Evolutionary conservation across 805 yeast genomes (phyloP).

Genomic region (Phaffomyces opuntiae): DNA sequence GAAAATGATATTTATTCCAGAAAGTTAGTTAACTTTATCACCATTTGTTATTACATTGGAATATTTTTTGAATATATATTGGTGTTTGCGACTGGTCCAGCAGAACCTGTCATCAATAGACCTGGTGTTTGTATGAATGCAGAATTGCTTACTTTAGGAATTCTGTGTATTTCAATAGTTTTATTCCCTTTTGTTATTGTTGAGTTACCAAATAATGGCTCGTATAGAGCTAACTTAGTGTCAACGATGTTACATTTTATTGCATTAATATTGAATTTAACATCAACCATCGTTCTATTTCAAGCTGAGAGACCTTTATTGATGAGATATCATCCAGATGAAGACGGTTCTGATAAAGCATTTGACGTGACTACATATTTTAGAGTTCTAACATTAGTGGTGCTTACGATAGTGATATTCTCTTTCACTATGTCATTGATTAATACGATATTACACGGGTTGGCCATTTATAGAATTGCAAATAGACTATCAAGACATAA

Average conservation of each 20-base stretch:
- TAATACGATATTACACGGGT: background rate
- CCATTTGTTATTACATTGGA: background rate
- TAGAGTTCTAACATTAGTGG: background rate
- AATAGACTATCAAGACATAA: background rate
- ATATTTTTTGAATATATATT: conserved; percentile 11
- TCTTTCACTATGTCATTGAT: background rate
- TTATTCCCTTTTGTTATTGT: background rate
- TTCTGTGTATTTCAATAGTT: background rate
- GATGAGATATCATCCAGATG: background rate
- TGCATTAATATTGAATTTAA: background rate
- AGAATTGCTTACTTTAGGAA: conserved; percentile 4
- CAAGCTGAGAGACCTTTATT: background rate
- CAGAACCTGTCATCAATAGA: conserved; percentile 14
- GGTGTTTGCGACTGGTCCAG: conserved; percentile 10
- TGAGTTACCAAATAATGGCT: background rate
- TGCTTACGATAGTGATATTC: background rate
- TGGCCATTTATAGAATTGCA: conserved; percentile 3
- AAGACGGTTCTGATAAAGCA: too few species aligned
- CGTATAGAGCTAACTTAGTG: background rate
- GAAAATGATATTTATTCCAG: background rate
- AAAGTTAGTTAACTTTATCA: background rate
- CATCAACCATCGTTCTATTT: background rate
- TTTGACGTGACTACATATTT: background rate
- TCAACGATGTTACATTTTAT: background rate
- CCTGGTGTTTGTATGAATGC: conserved; percentile 12